phyloP scores from a whole-genome alignment of 2,329 filamentous ascomycete genomes.

The Aspergillus sp. region DNA sequence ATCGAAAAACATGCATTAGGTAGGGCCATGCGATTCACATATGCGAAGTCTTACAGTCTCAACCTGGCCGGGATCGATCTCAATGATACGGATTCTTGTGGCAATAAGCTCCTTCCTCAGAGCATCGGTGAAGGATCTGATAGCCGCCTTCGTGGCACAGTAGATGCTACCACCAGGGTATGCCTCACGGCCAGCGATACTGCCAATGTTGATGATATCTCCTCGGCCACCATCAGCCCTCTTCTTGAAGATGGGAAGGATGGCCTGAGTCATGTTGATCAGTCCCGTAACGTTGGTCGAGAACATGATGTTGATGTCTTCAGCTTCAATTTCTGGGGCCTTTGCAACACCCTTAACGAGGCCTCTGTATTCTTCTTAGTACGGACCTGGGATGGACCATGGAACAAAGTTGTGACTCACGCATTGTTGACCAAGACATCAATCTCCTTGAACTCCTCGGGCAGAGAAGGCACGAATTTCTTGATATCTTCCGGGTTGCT shows the following conservation, averaged over 20 bases:
- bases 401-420: conserved; percentile 58
- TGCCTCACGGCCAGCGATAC: conserved; percentile 84
- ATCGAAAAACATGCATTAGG: not conserved
- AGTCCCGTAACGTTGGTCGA: conserved; percentile 90
- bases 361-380: conserved; percentile 57
- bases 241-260: conserved; percentile 78
- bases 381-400: not conserved
- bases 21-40: not conserved
- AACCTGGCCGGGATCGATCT: conserved; percentile 88
- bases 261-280: conserved; percentile 93
- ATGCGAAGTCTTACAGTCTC: conserved; percentile 65
- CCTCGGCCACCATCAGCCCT: conserved; percentile 70
- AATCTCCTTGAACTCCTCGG: conserved; percentile 79
- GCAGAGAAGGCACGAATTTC: conserved; percentile 70
- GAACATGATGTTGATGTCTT: conserved; percentile 87
- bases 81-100: conserved; percentile 78
- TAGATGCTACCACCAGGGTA: conserved; percentile 88
- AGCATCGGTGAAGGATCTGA: conserved; percentile 79
- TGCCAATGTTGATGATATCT: conserved; percentile 95
- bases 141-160: conserved; percentile 88
- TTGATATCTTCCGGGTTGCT: conserved; percentile 74
- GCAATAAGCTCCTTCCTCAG: conserved; percentile 81
- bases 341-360: conserved; percentile 85
- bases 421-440: conserved; percentile 95
- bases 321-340: conserved; percentile 77